Evolutionary conservation across 2,329 filamentous ascomycete species (phyloP).

Genomic region (Fusarium caatingaense): DNA sequence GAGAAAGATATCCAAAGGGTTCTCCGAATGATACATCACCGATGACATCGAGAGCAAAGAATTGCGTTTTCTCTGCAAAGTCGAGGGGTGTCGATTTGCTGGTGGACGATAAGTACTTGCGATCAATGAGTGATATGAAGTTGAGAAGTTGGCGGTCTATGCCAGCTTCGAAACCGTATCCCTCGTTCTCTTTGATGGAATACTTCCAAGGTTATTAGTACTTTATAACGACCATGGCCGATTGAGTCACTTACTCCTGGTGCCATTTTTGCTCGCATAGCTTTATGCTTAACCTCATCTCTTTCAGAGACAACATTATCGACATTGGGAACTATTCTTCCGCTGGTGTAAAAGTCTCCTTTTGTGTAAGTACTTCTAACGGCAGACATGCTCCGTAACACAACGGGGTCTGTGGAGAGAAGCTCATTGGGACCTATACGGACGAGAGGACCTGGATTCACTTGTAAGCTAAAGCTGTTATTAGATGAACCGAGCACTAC

Average conservation of each 20-base stretch:
- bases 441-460: slow-evolving; percentile 31
- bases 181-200: slow-evolving; percentile 61
- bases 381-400: slow-evolving; percentile 53
- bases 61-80: slow-evolving; percentile 60
- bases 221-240: not conserved
- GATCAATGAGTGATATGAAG: slow-evolving; percentile 59
- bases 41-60: slow-evolving; percentile 66
- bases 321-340: slow-evolving; percentile 62
- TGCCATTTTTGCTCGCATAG: slow-evolving; percentile 58
- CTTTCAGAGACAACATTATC: slow-evolving; percentile 65
- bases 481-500: too few species aligned
- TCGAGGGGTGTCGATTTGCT: slow-evolving; percentile 50
- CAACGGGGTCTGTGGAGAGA: slow-evolving; percentile 53
- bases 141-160: slow-evolving; percentile 54
- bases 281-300: slow-evolving; percentile 60
- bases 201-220: slow-evolving; percentile 54
- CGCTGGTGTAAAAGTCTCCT: slow-evolving; percentile 57
- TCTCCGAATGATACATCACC: slow-evolving; percentile 61
- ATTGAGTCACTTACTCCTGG: slow-evolving; percentile 52
- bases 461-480: too few species aligned
- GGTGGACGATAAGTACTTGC: slow-evolving; percentile 56
- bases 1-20: slow-evolving; percentile 60
- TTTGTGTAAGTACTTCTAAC: slow-evolving; percentile 54
- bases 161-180: slow-evolving; percentile 54
- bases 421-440: slow-evolving; percentile 24